Evolutionary conservation across 345 rosid species (phyloP), one percentile per base, ranked within the genome.

Genomic region (Ailanthus altissimus): DNA sequence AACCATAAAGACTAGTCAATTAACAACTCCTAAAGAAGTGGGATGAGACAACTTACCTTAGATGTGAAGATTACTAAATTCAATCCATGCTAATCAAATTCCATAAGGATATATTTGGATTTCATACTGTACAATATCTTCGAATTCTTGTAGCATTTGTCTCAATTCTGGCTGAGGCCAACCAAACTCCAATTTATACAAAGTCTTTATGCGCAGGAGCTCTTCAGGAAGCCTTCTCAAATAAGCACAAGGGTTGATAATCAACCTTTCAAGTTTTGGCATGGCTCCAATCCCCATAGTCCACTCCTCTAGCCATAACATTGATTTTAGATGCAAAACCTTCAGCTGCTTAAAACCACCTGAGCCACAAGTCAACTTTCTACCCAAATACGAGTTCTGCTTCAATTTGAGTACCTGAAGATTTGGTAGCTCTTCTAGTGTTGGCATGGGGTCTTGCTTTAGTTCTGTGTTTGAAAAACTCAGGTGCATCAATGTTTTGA

Each of bases 281-380:
- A 21, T 45, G 2, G 71, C 58, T 68, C 21, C 73, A 26, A 43
- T 7, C 43, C 16, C 58, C 14, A 26, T 26, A 15, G 6, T 68
- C 73, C 73, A 68, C 23, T 49, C 73, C 58, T 68, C 73, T 26
- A 68, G n/a, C 73, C 73, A 68, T 68, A 45, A n/a, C 43, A 68
- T 13, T 16, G 59, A 68, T 68, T 68, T 49, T 36, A 49, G 58
- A 68, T 47, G 73, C 73, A 68, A 68, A 10, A 70, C 4, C 21
- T 36, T n/a, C 3, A 51, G 74, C 16, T 2, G 21, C 0, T 61
- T 32, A 20, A 70, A 70, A 5, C 74, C 74, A 28, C 61, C 20
- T 0, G 12, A 11, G 42, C 0, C 0, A 32, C 74, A 70, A 70
- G 26, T 28, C 46, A 70, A 8, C 43, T 20, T 70, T 36, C 62